Base-by-base conservation (phyloP, 768 basidiomycete species). In the Agrocybe pediades region DNA sequence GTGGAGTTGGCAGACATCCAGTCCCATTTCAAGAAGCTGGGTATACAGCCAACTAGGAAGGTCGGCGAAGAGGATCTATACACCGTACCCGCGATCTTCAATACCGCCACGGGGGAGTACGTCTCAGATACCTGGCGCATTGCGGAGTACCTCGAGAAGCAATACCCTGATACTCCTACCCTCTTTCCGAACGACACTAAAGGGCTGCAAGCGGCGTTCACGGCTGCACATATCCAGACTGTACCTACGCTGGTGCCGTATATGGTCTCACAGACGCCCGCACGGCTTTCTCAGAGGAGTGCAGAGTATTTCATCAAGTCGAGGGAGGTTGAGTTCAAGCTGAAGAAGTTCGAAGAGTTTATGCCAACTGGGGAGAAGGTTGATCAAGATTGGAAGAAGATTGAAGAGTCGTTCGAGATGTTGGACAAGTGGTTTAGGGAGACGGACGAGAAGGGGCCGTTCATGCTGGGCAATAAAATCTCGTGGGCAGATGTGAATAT, bases 1-100 rank as follows among this genome's bases (percentile, higher is more conserved):
- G 65, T 78, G n/a, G 75, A 77, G 50, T 76, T 65, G 57, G 70
- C 74, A 11, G 71, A 79, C 53, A 75, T 80, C 27, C 70, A 65
- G 25, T 27, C 62, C 0, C 51, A 70, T 15, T 67, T 68, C 41
- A 71, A 66, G 23, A 58, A 62, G 40, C 61, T 72, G 8, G 69
- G 71, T 13, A 68, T 71, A 9, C 54, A 62, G 8, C 51, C 77
- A 19, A 75, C 69, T 2, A 26, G 56, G 15, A 60, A 53, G 46
- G 43, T 19, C 16, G 71, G 74, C n/a, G 70, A 72, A 27, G 61
- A 42, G 29, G 66, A 68, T 2, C 41, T 49, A 16, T 77, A 76
- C 60, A 77, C 75, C 15, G 53, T 77, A 24, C 79, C 79, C 25
- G 71, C 71, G 40, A 74, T 77, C 50, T 60, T 69, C 43, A 77